A percentile compares a stretch with the other conserved stretches of the same genome.
These are phyloP conservation scores for Pseudomonodictys pantanalensis DNA, from an alignment of 495 filamentous ascomycete species.

Conservation along the genomic window DNA sequence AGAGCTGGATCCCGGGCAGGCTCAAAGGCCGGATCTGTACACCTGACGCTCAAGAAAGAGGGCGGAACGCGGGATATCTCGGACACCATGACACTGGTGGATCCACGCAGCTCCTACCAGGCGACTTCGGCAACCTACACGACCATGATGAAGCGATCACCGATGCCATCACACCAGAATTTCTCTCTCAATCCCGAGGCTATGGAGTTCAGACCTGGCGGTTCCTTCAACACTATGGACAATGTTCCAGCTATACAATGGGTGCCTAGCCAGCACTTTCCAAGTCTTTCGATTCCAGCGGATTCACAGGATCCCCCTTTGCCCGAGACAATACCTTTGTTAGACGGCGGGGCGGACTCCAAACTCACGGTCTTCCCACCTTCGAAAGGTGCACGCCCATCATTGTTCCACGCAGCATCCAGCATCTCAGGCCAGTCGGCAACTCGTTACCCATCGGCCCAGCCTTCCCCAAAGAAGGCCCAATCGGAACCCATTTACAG, in stretches of 20 bases:
- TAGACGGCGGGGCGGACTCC: neutral
- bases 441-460: neutral
- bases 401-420: neutral
- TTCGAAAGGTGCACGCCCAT: neutral
- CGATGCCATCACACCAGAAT: neutral
- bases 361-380: neutral
- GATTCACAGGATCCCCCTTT: no score
- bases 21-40: constrained; percentile 8
- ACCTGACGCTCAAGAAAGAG: constrained; percentile 6
- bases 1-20: neutral
- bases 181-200: constrained; percentile 34
- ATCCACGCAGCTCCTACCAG: no score
- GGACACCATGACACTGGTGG: no score
- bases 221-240: neutral
- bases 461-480: neutral
- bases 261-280: no score
- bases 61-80: neutral
- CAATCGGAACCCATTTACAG: constrained; percentile 13
- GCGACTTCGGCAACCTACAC: neutral
- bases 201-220: constrained; percentile 21
- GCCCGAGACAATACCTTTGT: no score
- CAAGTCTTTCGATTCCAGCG: no score
- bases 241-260: constrained; percentile 2
- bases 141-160: constrained; percentile 2
- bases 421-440: neutral